phyloP scores from a whole-genome alignment of 306 rosid species.

The Quercus parvula region DNA sequence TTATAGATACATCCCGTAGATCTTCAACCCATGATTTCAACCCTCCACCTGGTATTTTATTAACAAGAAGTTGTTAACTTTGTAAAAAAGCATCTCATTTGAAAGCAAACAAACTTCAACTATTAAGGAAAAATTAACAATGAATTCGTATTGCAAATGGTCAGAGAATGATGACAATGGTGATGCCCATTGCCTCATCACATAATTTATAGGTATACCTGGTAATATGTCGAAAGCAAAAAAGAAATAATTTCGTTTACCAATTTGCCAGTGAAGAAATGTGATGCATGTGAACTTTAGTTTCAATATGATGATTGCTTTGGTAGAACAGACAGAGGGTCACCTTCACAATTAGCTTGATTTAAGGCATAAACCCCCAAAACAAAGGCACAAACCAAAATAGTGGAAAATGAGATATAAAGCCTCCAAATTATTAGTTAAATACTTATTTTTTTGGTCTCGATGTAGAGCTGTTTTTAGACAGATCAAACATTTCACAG shows the following conservation, averaged over 20 bases:
- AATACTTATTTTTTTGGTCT: background rate
- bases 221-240: background rate
- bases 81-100: too few species aligned
- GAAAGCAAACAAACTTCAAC: background rate
- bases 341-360: background rate
- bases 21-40: background rate
- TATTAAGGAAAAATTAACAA: background rate
- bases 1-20: background rate
- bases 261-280: background rate
- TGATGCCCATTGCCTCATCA: background rate
- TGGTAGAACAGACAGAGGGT: background rate
- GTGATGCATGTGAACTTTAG: background rate
- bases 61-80: background rate
- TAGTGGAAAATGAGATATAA: background rate
- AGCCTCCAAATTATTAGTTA: background rate
- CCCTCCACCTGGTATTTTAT: background rate
- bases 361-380: background rate
- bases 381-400: background rate
- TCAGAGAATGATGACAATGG: background rate
- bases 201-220: background rate
- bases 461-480: background rate
- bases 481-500: background rate
- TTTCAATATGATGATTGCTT: background rate
- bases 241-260: background rate
- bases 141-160: background rate